Evolutionary conservation across 129 eudicot genomes (phyloP), one percentile per base, ranked within the genome.

Genomic region (Tagetes patula): DNA sequence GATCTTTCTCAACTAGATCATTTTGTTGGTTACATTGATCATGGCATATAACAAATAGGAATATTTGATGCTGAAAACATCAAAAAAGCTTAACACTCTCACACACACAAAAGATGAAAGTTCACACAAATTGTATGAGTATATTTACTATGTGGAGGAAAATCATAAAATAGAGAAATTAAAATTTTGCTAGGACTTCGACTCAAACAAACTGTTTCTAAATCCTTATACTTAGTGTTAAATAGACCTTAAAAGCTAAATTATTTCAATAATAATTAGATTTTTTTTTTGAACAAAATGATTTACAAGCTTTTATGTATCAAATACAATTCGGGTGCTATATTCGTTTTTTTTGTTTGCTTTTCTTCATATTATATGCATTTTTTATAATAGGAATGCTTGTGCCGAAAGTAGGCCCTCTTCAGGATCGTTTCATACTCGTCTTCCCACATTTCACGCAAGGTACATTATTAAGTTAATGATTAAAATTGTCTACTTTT

Each of bases 401-500:
- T 33, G 84, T 82, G 82, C 47, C 6, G 87, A 85, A 75, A 75
- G 69, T 45, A 73, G 83, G 0, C 80, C 78, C 10, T 72, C 82
- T 54, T 72, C 85, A 3, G 82, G 91, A 78, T 78, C 91, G 31
- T 40, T 72, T 79, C 88, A 84, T 66, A 76, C 84, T 50, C 89
- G 95, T 12, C 82, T 84, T 74, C 96, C 96, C 47, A 84, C 91
- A 47, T 90, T 87, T 81, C 96, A 90, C 62, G 96, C 96, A 47
- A 90, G 94, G 96, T 90, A 83, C 55, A 32, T 55, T 65, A 1
- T 56, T 71, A 46, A 46, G 7, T 37, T 3, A 52, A 50, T 31
- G 31, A 68, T 14, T 50, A 41, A 60, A 67, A 52, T 45, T 55
- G 11, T 10, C 3, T 40, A 45, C 56, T 75, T 69, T 60, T 3